Conservation (phyloP, 2,329 filamentous ascomycete species). For the Nakataea oryzae region DNA sequence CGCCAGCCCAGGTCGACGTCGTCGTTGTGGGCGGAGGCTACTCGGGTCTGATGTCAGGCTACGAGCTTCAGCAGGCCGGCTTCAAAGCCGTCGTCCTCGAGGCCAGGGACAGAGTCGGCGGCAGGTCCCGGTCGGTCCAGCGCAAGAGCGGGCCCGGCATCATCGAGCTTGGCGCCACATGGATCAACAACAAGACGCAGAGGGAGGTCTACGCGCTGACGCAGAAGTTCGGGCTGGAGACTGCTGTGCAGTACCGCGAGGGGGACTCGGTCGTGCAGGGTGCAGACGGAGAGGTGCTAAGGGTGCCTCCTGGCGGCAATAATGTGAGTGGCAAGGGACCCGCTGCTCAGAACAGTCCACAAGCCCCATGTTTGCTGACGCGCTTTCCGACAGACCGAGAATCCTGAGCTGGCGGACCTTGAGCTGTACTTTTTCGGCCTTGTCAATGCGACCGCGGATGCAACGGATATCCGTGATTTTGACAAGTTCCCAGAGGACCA, state of each 20-base stretch:
- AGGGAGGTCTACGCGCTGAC: not conserved
- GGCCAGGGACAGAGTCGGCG: not conserved
- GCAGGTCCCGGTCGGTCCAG: not conserved
- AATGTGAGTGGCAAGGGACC: not conserved
- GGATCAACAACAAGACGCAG: constrained; percentile 2
- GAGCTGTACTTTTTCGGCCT: not conserved
- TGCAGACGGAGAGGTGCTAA: not conserved
- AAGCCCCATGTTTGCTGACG: not conserved
- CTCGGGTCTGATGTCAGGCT: not conserved
- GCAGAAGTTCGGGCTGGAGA: not conserved
- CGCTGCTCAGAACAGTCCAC: not conserved
- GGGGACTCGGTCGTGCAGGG: not conserved
- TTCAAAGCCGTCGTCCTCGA: not conserved
- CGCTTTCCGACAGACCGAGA: not conserved
- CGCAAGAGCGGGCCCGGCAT: not conserved
- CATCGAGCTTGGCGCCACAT: constrained; percentile 1
- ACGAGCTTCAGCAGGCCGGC: not conserved
- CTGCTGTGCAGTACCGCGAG: not conserved
- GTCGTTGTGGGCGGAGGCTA: not conserved
- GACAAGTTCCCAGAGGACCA: not conserved
- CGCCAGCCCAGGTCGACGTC: not conserved
- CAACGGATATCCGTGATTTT: not conserved
- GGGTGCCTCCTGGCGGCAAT: not conserved
- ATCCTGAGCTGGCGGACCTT: not conserved
- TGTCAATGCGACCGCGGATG: not conserved